These are phyloP conservation scores for Trichoderma gracile DNA, from an alignment of 2,329 filamentous ascomycete genomes.

Conservation along the genomic window DNA sequence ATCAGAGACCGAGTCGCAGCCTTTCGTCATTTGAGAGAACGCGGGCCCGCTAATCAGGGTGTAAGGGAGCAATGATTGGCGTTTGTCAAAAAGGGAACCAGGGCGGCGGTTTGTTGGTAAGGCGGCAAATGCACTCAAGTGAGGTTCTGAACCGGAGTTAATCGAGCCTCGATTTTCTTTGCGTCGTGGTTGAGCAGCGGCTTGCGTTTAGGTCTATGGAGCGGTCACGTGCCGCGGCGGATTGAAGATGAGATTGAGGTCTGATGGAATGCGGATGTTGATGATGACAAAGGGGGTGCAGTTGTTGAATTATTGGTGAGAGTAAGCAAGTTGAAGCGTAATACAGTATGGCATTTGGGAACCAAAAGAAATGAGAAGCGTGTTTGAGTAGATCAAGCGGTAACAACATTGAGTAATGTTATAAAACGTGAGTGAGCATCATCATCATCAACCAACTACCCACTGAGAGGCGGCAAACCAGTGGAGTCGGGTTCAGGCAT, in stretches of 20 bases:
- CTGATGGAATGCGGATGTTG: neutral
- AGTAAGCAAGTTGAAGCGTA: neutral
- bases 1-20: slow-evolving; percentile 9
- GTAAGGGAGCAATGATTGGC: neutral
- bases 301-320: neutral
- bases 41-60: slow-evolving; percentile 5
- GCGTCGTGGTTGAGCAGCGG: neutral
- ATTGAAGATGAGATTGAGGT: neutral
- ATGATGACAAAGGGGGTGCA: no score
- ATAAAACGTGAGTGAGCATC: no score
- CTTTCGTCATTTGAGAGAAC: slow-evolving; percentile 22
- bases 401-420: no score
- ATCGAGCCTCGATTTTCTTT: slow-evolving; percentile 11
- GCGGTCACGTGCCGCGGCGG: slow-evolving; percentile 9
- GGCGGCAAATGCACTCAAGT: neutral
- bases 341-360: no score
- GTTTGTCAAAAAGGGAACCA: neutral
- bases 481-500: no score
- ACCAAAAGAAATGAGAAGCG: no score
- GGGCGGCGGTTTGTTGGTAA: neutral
- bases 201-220: neutral
- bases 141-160: neutral
- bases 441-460: no score
- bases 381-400: no score
- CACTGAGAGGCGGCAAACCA: no score